A percentile compares a stretch with the other conserved stretches of the same genome.
Conservation (phyloP, 2,329 filamentous ascomycete genomes). For the Trichoderma cornu-damae region DNA sequence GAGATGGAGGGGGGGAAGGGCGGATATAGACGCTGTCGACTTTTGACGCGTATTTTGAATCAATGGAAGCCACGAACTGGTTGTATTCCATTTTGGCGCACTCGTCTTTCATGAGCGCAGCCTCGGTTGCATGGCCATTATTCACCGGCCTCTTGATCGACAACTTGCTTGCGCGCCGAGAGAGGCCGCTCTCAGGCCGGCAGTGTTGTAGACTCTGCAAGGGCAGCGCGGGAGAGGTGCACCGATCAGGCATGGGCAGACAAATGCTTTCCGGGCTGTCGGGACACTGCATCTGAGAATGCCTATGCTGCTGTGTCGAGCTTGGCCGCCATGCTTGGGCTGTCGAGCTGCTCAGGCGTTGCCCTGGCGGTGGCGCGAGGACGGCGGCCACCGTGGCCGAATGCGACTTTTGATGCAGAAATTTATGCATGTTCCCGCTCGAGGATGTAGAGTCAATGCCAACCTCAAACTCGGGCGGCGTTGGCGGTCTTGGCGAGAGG, state of each 20-base stretch:
- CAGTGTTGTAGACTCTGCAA: neutral
- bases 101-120: neutral
- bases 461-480: slow-evolving; percentile 24
- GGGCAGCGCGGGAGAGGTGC: neutral
- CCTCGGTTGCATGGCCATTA: neutral
- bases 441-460: neutral
- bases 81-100: slow-evolving; percentile 4
- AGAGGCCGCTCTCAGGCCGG: neutral
- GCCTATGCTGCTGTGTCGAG: neutral
- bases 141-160: neutral
- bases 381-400: slow-evolving; percentile 22
- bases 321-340: neutral
- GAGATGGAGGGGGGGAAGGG: slow-evolving; percentile 33
- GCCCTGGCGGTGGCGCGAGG: neutral
- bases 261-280: slow-evolving; percentile 6
- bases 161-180: neutral
- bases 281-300: slow-evolving; percentile 8
- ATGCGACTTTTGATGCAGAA: slow-evolving; percentile 24
- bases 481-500: slow-evolving; percentile 31
- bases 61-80: slow-evolving; percentile 7
- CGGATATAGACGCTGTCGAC: slow-evolving; percentile 28
- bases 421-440: slow-evolving; percentile 1
- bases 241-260: neutral
- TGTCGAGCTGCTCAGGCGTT: slow-evolving; percentile 12
- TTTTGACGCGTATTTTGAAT: neutral